Base-by-base conservation (phyloP, 2,329 filamentous ascomycete genomes). In the Tolypocladium amazonense region DNA sequence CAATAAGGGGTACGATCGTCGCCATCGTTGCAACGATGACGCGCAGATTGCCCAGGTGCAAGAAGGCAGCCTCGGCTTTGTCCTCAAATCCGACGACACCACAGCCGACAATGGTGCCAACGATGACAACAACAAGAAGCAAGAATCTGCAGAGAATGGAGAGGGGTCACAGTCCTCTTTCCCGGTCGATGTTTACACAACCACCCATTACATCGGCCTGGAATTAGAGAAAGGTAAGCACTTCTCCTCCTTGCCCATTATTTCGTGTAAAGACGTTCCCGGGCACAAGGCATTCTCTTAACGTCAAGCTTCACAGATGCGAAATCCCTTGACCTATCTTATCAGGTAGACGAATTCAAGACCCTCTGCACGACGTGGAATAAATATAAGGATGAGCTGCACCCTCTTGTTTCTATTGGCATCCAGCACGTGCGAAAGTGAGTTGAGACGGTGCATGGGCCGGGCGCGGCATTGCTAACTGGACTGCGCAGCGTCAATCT, bases 141-240 rank as follows among this genome's bases (percentile, higher is more conserved):
- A 61, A 35, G 55, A 59, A 57, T 74, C 77, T 59, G 74, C 73
- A 11, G 79, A 81, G 66, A 78, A 75, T 39, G 74, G 76, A 58
- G 80, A 78, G 54, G n/a, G 27, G 14, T 76, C 65, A 20, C 63
- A 69, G 33, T n/a, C 62, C 53, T 58, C 61, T 33, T 58, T 38
- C 9, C 61, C 63, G 20, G 70, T 67, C 52, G 77, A 79, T 59
- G 77, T 97, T 35, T 96, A 90, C 71, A 97, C 93, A 0, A 92
- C 91, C 30, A 97, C 92, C 1, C 93, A 92, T 72, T 99, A 97
- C 71, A 91, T 99, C 69, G 94, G 94, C 41, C 80, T 97, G 56
- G 88, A 93, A 67, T 76, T 97, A 59, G 81, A 81, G 43, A 83
- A 87, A 78, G 88, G 90, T 91, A 81, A 71, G 83, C 77, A 45